A percentile compares a stretch with the other conserved stretches of the same genome.
phyloP scores from a whole-genome alignment of 257 asterid genomes.

The Solanum chiquidenum region DNA sequence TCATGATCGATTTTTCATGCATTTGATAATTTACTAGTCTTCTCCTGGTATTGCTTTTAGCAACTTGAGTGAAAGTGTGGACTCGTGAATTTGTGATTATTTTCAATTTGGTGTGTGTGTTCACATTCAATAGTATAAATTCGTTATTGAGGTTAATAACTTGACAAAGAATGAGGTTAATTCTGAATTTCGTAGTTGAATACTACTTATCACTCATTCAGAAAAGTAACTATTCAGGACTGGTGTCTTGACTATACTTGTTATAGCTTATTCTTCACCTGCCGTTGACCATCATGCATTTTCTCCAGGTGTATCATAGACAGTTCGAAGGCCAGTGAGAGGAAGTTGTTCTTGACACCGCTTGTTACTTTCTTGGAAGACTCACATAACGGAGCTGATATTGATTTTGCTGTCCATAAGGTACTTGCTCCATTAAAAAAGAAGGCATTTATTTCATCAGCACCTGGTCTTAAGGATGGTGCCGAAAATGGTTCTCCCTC shows the following conservation, averaged over 20 bases:
- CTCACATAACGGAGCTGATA: conserved; percentile 53
- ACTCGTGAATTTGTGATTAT: background rate
- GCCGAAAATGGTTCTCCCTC: conserved; percentile 27
- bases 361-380: conserved; percentile 74
- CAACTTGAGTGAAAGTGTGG: background rate
- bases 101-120: background rate
- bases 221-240: background rate
- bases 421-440: conserved; percentile 58
- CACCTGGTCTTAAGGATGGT: conserved; percentile 7
- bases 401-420: conserved; percentile 56
- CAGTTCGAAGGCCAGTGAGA: conserved; percentile 34
- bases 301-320: conserved; percentile 30
- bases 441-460: conserved; percentile 28
- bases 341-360: conserved; percentile 82
- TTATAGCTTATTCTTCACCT: background rate
- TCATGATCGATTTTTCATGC: background rate
- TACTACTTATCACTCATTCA: background rate
- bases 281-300: background rate
- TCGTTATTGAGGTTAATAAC: background rate
- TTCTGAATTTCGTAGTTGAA: background rate
- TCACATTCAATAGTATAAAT: background rate
- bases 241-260: background rate
- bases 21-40: background rate
- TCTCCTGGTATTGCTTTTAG: background rate
- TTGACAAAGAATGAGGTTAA: background rate